Conservation (phyloP, 2,329 filamentous ascomycete genomes). For the Aspergillus ochraceus region DNA sequence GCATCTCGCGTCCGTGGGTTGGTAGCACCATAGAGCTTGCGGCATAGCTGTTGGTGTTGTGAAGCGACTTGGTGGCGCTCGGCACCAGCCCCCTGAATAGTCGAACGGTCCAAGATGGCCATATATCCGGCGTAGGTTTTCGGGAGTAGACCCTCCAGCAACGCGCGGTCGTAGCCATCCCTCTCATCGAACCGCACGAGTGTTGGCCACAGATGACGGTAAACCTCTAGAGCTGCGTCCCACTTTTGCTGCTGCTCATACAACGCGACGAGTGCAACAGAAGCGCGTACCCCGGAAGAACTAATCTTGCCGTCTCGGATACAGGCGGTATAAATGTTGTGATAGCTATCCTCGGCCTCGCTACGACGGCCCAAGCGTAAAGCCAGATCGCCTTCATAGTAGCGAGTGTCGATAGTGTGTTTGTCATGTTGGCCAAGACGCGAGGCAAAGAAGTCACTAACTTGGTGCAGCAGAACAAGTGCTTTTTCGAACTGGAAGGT, state of each 20-base stretch:
- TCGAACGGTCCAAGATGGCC: constrained; percentile 47
- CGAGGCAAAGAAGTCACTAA: constrained; percentile 33
- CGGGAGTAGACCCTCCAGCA: constrained; percentile 44
- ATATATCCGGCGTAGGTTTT: constrained; percentile 51
- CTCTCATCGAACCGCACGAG: constrained; percentile 45
- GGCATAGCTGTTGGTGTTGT: constrained; percentile 51
- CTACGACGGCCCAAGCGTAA: constrained; percentile 41
- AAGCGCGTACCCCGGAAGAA: constrained; percentile 48
- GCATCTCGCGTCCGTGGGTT: constrained; percentile 40
- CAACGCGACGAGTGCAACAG: constrained; percentile 45
- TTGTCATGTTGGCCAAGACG: constrained; percentile 41
- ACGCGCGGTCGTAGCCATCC: constrained; percentile 36
- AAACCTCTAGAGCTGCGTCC: constrained; percentile 49
- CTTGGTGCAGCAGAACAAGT: constrained; percentile 28
- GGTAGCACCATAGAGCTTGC: constrained; percentile 38
- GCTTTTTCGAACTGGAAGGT: constrained; percentile 39
- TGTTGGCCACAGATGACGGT: constrained; percentile 50
- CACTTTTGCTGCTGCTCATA: constrained; percentile 49
- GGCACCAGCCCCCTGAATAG: constrained; percentile 43
- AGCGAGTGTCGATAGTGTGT: constrained; percentile 49
- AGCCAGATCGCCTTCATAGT: constrained; percentile 48
- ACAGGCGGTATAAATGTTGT: constrained; percentile 44
- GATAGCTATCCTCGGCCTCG: constrained; percentile 44
- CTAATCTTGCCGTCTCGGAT: constrained; percentile 31
- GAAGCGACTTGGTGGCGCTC: constrained; percentile 49